Percentiles rank a stretch among this genome's conserved stretches.
Conservation (phyloP, 2,329 filamentous ascomycete species). For the Trichoderma afroharzianum region DNA sequence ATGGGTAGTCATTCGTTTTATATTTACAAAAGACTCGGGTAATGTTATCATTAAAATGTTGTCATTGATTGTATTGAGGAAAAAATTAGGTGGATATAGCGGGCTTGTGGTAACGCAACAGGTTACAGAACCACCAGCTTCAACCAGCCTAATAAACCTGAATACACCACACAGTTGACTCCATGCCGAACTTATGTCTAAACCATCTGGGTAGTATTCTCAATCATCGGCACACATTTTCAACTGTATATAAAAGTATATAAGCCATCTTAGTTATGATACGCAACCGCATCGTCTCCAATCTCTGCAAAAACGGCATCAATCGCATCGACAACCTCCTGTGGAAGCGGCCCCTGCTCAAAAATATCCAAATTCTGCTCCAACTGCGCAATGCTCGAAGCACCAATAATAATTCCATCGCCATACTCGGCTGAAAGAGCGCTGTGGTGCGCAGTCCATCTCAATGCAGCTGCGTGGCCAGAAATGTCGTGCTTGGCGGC, state of each 20-base stretch:
- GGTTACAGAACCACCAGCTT: too few relatives aligned
- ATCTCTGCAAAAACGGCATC: background rate
- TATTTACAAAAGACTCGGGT: too few relatives aligned
- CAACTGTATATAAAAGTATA: background rate
- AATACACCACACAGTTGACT: too few relatives aligned
- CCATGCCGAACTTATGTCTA: background rate
- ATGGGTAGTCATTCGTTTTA: background rate
- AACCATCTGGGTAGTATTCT: background rate
- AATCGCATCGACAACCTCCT: slow-evolving; percentile 51
- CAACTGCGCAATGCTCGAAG: slow-evolving; percentile 46
- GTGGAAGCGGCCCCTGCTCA: slow-evolving; percentile 62
- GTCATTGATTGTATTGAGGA: background rate
- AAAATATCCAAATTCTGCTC: slow-evolving; percentile 47
- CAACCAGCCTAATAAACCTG: too few relatives aligned
- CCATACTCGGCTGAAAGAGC: slow-evolving; percentile 39
- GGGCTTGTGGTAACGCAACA: background rate
- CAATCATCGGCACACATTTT: background rate
- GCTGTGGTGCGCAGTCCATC: slow-evolving; percentile 65
- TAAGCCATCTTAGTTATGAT: background rate
- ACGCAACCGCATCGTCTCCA: slow-evolving; percentile 1
- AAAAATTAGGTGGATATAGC: too few relatives aligned
- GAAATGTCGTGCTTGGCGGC: slow-evolving; percentile 24
- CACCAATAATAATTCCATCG: slow-evolving; percentile 51
- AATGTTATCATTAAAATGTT: background rate
- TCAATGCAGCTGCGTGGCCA: slow-evolving; percentile 48